Evolutionary conservation across 768 basidiomycete species (phyloP).

Genomic region (Pisolithus microcarpus): DNA sequence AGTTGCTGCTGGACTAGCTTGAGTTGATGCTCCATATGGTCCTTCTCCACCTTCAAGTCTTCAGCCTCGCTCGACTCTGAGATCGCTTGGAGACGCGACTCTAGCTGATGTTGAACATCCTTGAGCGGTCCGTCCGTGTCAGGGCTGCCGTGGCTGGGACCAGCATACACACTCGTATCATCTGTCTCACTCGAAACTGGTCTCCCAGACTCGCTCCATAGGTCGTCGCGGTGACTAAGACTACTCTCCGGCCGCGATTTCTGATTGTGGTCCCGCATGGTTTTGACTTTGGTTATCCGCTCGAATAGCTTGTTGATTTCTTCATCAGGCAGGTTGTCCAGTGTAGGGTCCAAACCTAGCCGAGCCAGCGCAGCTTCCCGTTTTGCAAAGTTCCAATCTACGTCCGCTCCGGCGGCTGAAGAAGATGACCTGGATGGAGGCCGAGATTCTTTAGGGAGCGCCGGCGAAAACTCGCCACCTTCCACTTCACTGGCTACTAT

Average conservation of each 20-base stretch:
- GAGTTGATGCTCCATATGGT: conserved; percentile 88
- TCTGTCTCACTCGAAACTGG: conserved; percentile 80
- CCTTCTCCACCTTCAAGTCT: conserved; percentile 83
- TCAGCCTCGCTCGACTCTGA: conserved; percentile 71
- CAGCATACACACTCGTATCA: conserved; percentile 77
- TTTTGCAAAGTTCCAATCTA: conserved; percentile 97
- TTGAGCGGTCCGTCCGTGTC: conserved; percentile 59
- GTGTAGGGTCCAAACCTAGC: conserved; percentile 78
- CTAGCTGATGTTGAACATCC: conserved; percentile 69
- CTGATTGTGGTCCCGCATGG: conserved; percentile 71
- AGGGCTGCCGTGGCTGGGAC: conserved; percentile 51
- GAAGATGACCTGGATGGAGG: conserved; percentile 74
- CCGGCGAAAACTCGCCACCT: conserved; percentile 30
- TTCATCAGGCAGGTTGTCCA: conserved; percentile 91
- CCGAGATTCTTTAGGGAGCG: conserved; percentile 47
- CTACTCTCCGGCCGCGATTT: conserved; percentile 88
- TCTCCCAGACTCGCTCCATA: conserved; percentile 86
- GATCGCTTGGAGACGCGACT: conserved; percentile 55
- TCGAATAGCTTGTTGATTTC: conserved; percentile 92
- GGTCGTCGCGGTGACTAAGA: conserved; percentile 75
- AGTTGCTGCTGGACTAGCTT: conserved; percentile 75
- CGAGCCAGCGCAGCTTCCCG: conserved; percentile 87
- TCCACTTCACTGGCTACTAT: conserved; percentile 64
- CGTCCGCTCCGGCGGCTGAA: conserved; percentile 58
- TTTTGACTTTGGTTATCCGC: conserved; percentile 89